Percentiles rank a stretch among this genome's conserved stretches.
Conservation (phyloP, 2,329 filamentous ascomycete genomes). For the Xylariaceae sp. region DNA sequence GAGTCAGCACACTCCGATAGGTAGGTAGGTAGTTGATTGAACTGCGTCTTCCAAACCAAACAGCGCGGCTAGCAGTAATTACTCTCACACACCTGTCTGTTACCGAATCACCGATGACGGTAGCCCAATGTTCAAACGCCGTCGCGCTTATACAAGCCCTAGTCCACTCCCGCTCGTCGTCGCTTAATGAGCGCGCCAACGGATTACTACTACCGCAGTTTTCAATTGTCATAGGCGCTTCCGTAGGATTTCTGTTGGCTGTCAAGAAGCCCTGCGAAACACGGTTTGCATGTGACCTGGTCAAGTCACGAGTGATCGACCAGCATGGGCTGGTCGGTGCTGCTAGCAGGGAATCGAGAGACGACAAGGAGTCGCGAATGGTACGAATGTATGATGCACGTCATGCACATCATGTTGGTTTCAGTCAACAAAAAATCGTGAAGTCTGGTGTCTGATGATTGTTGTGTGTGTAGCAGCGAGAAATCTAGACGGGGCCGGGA, state of each 20-base stretch:
- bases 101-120: too few relatives aligned
- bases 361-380: background rate
- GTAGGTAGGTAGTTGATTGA: too few relatives aligned
- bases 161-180: background rate
- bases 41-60: too few relatives aligned
- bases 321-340: slow-evolving; percentile 2
- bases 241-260: slow-evolving; percentile 5
- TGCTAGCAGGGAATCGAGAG: slow-evolving; percentile 3
- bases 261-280: background rate
- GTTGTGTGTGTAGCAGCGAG: background rate
- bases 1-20: too few relatives aligned
- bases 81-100: too few relatives aligned
- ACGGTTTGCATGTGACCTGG: slow-evolving; percentile 17
- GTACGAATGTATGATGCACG: slow-evolving; percentile 3
- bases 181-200: background rate
- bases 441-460: too few relatives aligned
- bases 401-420: slow-evolving; percentile 1
- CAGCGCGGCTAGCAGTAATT: too few relatives aligned
- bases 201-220: background rate
- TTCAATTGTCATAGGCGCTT: slow-evolving; percentile 2
- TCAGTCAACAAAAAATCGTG: background rate
- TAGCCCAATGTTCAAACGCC: too few relatives aligned
- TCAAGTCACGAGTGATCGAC: slow-evolving; percentile 9
- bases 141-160: too few relatives aligned
- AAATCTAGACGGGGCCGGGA: too few relatives aligned